Evolutionary conservation across 2,329 filamentous ascomycete genomes (phyloP), one percentile per base, ranked within the genome.

Genomic region (Aureobasidium sp.): DNA sequence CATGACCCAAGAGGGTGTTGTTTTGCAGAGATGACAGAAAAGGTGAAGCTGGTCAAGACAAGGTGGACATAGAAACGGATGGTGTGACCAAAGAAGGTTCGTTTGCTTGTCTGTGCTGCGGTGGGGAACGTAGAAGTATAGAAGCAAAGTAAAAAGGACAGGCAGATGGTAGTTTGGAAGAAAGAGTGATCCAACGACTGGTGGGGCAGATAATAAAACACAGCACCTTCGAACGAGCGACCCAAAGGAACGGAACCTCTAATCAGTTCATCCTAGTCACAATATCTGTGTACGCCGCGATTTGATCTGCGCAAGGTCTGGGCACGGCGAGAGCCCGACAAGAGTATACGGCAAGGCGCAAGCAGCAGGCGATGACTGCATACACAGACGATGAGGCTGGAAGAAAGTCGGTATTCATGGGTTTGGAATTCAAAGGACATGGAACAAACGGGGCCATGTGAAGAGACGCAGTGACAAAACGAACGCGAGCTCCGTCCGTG

Each of bases 1-100:
- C 76, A 77, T 77, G 62, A 41, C 61, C 17, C 5, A 7, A 36
- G 20, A 27, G 25, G 3, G 15, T 47, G 20, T 42, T 12, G 2
- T 9, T 14, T 15, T n/a, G 34, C 6, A 22, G 15, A 37, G 15
- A 39, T 27, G 37, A 9, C 14, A 39, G 14, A 15, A 44, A 11
- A 45, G 29, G 27, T 4, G 11, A 45, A 15, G 42, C 9, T n/a
- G 20, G 53, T 45, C 27, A 44, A 12, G 45, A 45, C 5, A 29
- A n/a, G 12, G 53, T 44, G 11, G 39, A 44, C 37, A 42, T 39
- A 11, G 39, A 31, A 17, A 34, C 25, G 45, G 45, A 48, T 58
- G 41, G 41, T 58, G 55, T 48, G 55, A 57, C 42, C 7, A 48
- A 48, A 58, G 55, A 58, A 58, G 55, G 55, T 47, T 58, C 42